Percentiles rank a stretch among this genome's conserved stretches.
These are phyloP conservation scores for Phytophthora multivora DNA, from an alignment of 352 stramenopile genomes.

Conservation along the genomic window DNA sequence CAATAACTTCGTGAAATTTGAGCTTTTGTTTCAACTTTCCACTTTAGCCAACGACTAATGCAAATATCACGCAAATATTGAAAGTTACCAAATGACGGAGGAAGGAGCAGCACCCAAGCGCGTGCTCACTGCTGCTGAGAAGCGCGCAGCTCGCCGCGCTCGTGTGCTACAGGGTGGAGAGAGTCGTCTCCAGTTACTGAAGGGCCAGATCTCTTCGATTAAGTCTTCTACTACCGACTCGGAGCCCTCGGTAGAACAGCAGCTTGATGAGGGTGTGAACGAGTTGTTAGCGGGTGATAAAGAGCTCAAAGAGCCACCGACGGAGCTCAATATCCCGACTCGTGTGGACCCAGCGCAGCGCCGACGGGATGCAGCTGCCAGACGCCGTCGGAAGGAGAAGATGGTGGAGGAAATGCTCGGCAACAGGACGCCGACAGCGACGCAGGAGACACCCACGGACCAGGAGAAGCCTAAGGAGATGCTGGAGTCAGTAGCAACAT, in stretches of 20 bases:
- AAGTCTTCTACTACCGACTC: conserved; percentile 26
- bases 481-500: not conserved
- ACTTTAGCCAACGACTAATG: no score
- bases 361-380: conserved; percentile 64
- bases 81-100: not conserved
- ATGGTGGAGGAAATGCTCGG: conserved; percentile 61
- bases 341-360: conserved; percentile 71
- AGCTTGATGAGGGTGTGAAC: conserved; percentile 48
- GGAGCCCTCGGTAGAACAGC: conserved; percentile 35
- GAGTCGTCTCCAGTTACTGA: conserved; percentile 69
- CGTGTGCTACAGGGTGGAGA: conserved; percentile 67
- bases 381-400: conserved; percentile 64
- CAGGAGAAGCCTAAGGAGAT: conserved; percentile 2
- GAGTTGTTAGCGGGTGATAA: conserved; percentile 40
- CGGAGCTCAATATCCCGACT: conserved; percentile 43
- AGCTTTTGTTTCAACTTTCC: no score
- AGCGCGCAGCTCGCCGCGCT: conserved; percentile 66
- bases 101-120: conserved; percentile 2
- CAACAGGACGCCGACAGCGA: not conserved
- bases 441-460: not conserved
- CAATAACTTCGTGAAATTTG: no score
- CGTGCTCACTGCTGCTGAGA: conserved; percentile 51
- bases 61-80: no score
- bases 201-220: conserved; percentile 64
- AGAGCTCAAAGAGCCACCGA: not conserved